A percentile compares a stretch with the other conserved stretches of the same genome.
Conservation (phyloP, 2,329 filamentous ascomycete species). For the Penicillium brasilianum region DNA sequence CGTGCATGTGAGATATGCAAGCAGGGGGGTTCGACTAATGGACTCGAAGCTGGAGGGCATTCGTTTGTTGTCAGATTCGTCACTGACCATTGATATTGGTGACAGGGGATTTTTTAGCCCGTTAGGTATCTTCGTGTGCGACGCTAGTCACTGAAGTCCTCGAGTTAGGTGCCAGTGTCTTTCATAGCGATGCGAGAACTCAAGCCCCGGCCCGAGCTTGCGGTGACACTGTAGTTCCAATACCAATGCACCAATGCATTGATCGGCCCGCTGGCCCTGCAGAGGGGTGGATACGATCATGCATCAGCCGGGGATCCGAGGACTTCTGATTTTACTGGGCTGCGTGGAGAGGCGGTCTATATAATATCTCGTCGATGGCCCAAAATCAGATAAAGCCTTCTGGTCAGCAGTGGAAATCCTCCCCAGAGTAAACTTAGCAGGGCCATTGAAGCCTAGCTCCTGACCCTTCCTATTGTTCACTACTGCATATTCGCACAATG, state of each 20-base stretch:
- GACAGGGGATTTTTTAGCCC: background rate
- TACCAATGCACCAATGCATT: slow-evolving; percentile 17
- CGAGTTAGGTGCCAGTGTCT: background rate
- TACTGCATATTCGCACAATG: slow-evolving; percentile 15
- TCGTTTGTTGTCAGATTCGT: background rate
- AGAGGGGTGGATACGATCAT: slow-evolving; percentile 2
- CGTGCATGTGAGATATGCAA: slow-evolving; percentile 29
- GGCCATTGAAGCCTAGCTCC: too few species aligned
- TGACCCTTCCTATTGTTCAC: background rate
- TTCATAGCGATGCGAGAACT: background rate
- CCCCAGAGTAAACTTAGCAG: too few species aligned
- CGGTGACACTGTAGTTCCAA: slow-evolving; percentile 28
- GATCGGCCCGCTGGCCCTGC: slow-evolving; percentile 17
- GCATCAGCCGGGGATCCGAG: slow-evolving; percentile 16
- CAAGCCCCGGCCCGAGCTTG: slow-evolving; percentile 8
- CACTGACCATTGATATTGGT: background rate
- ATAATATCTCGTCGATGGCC: background rate
- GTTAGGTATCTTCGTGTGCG: slow-evolving; percentile 7
- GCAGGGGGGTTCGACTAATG: slow-evolving; percentile 10
- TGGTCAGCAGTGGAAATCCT: too few species aligned
- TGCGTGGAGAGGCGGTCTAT: background rate
- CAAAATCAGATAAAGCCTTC: background rate
- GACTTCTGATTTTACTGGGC: background rate
- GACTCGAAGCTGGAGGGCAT: slow-evolving; percentile 1
- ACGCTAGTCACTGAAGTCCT: background rate